Percentiles rank a stretch among this genome's conserved stretches.
phyloP scores from a whole-genome alignment of 345 rosid genomes.

The Moricandia moricandioides region DNA sequence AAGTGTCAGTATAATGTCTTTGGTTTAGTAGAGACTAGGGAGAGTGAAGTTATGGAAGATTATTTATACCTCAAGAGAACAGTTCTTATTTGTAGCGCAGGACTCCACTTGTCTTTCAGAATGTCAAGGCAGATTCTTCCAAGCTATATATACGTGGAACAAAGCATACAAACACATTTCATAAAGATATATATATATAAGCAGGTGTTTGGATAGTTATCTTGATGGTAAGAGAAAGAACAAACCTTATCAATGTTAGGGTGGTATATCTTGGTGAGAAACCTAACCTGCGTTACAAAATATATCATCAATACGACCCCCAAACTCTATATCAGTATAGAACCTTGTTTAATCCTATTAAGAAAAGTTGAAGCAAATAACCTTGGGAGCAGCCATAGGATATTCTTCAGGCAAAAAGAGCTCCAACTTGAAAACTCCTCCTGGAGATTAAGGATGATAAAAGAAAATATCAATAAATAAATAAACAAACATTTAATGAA shows the following conservation, averaged over 20 bases:
- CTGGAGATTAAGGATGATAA: constrained; percentile 37
- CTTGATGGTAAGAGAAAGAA: constrained; percentile 4
- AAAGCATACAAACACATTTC: neutral
- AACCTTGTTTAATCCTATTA: neutral
- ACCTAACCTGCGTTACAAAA: constrained; percentile 76
- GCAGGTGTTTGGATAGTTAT: constrained; percentile 5
- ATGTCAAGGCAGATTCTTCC: constrained; percentile 99
- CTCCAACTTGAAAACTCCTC: constrained; percentile 98
- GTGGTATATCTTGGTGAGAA: constrained; percentile 95
- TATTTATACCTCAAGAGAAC: constrained; percentile 77
- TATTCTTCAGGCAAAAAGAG: constrained; percentile 98
- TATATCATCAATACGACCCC: neutral
- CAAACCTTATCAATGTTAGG: constrained; percentile 97
- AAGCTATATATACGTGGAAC: constrained; percentile 46
- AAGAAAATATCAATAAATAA: neutral
- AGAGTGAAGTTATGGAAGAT: neutral
- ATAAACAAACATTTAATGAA: neutral
- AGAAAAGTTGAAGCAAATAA: constrained; percentile 25
- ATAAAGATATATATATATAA: constrained; percentile 4
- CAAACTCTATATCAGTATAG: neutral
- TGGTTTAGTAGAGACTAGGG: neutral
- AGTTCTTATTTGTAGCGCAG: constrained; percentile 96
- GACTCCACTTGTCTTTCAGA: constrained; percentile 99
- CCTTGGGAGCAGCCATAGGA: constrained; percentile 99
- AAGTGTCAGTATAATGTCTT: neutral